phyloP scores from a whole-genome alignment of 1,284 basidiomycete genomes.

The Lentinula novae-zelandiae region DNA sequence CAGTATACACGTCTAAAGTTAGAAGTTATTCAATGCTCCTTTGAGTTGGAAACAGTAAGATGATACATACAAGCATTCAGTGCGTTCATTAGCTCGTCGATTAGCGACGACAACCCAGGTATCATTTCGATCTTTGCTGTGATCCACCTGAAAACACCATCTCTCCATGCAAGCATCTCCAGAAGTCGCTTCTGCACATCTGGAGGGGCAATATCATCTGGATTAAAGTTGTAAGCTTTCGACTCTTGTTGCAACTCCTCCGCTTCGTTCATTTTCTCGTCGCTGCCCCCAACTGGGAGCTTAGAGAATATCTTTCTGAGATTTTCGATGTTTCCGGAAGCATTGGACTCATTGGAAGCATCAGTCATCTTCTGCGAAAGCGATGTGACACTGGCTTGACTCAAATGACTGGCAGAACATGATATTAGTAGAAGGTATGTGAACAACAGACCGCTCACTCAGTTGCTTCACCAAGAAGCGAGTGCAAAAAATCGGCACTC shows the following conservation, averaged over 20 bases:
- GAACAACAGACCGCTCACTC: slow-evolving; percentile 34
- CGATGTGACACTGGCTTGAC: slow-evolving; percentile 79
- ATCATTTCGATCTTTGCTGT: slow-evolving; percentile 59
- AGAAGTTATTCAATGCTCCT: slow-evolving; percentile 1
- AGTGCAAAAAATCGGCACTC: slow-evolving; percentile 75
- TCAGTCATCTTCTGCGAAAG: slow-evolving; percentile 67
- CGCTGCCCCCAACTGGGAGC: slow-evolving; percentile 48
- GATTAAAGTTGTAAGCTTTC: slow-evolving; percentile 54
- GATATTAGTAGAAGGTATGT: slow-evolving; percentile 6
- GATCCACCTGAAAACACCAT: slow-evolving; percentile 51
- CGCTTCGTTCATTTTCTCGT: slow-evolving; percentile 46
- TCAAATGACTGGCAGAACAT: slow-evolving; percentile 41
- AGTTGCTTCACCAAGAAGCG: slow-evolving; percentile 56
- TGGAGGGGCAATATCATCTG: slow-evolving; percentile 57
- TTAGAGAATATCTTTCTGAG: slow-evolving; percentile 51
- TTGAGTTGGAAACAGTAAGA: too few relatives aligned
- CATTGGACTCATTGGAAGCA: slow-evolving; percentile 27
- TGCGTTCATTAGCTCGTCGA: slow-evolving; percentile 62
- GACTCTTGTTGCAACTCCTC: slow-evolving; percentile 49
- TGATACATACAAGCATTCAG: slow-evolving; percentile 54
- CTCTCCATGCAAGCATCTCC: slow-evolving; percentile 73
- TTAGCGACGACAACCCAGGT: slow-evolving; percentile 65
- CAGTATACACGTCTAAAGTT: slow-evolving; percentile 59
- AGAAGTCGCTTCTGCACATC: slow-evolving; percentile 70
- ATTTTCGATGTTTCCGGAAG: slow-evolving; percentile 33